phyloP scores from a whole-genome alignment of 139 green algal species.

The Micractinium sp. region DNA sequence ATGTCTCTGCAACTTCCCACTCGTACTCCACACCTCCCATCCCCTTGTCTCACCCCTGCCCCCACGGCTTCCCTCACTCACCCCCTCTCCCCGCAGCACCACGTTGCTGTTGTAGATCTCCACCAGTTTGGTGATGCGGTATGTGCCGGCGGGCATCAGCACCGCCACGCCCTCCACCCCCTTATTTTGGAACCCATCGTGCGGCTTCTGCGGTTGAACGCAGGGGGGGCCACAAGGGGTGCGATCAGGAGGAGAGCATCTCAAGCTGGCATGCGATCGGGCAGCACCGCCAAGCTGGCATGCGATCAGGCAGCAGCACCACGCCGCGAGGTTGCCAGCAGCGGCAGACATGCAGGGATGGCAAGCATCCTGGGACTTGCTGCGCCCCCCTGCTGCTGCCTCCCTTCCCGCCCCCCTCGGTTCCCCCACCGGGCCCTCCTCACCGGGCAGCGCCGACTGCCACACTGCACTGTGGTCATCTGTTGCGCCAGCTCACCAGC shows the following conservation, averaged over 20 bases:
- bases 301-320: too few species aligned
- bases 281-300: too few species aligned
- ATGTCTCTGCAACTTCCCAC: too few species aligned
- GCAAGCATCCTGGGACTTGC: too few species aligned
- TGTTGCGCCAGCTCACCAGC: neutral
- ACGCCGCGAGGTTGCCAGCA: too few species aligned
- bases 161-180: neutral
- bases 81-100: conserved; percentile 7
- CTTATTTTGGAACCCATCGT: neutral
- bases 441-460: neutral
- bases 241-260: too few species aligned
- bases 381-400: too few species aligned
- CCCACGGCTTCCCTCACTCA: neutral
- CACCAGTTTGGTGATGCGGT: neutral
- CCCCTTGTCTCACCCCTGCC: neutral
- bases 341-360: too few species aligned
- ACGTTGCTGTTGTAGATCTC: conserved; percentile 4
- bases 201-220: neutral
- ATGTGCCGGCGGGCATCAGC: neutral
- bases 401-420: too few species aligned
- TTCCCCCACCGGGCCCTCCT: neutral
- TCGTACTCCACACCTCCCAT: neutral
- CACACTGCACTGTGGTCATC: neutral
- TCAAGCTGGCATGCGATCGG: too few species aligned
- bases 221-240: too few species aligned